A percentile compares a stretch with the other conserved stretches of the same genome.
Conservation (phyloP, 306 rosid genomes). For the Corylus avellana region DNA sequence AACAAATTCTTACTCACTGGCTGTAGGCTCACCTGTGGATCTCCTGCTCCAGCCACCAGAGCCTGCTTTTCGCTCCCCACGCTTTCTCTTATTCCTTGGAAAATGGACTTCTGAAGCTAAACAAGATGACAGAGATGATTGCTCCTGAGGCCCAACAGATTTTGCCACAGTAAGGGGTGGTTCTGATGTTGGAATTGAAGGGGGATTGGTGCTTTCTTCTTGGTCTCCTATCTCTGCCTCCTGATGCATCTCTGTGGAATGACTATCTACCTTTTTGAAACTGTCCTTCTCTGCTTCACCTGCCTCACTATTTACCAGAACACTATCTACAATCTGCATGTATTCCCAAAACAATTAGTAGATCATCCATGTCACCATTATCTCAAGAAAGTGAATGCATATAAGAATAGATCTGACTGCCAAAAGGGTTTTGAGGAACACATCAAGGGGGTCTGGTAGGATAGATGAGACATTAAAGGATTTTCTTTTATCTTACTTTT, state of each 20-base stretch:
- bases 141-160: slow-evolving; percentile 44
- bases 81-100: slow-evolving; percentile 67
- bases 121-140: slow-evolving; percentile 53
- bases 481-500: neutral
- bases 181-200: slow-evolving; percentile 39
- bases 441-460: neutral
- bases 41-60: slow-evolving; percentile 77
- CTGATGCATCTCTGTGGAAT: slow-evolving; percentile 35
- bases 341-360: slow-evolving; percentile 6
- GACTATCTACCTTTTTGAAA: slow-evolving; percentile 20
- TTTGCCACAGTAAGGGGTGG: slow-evolving; percentile 25
- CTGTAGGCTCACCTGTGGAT: slow-evolving; percentile 67
- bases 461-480: too few relatives aligned
- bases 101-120: slow-evolving; percentile 55
- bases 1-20: slow-evolving; percentile 40
- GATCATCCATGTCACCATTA: neutral
- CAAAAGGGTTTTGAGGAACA: neutral
- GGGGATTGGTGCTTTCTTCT: slow-evolving; percentile 38
- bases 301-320: slow-evolving; percentile 53
- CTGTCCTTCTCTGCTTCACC: slow-evolving; percentile 46
- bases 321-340: slow-evolving; percentile 68
- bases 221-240: slow-evolving; percentile 41
- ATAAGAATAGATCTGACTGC: neutral
- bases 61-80: slow-evolving; percentile 89
- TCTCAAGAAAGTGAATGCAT: neutral